These are phyloP conservation scores for Aspergillus pseudoterreus DNA, from an alignment of 2,329 filamentous ascomycete species.

Conservation along the genomic window DNA sequence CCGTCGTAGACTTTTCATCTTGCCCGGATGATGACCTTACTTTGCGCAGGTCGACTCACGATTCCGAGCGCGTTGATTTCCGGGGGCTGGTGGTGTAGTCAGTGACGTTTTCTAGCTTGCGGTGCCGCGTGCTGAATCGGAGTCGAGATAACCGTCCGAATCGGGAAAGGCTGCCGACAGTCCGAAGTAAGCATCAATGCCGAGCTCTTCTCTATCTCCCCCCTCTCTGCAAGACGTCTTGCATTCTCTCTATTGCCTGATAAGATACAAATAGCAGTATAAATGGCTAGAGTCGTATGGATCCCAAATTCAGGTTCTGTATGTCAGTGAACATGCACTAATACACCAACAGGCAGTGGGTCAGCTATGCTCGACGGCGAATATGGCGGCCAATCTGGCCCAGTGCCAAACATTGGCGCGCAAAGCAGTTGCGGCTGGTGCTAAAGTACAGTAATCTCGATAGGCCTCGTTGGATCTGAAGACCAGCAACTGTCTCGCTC, in stretches of 20 bases:
- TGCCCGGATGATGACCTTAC: conserved; percentile 15
- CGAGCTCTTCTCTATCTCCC: not conserved
- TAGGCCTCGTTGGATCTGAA: not conserved
- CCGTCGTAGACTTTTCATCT: conserved; percentile 63
- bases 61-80: conserved; percentile 18
- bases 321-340: conserved; percentile 10
- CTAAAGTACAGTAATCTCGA: conserved; percentile 56
- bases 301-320: not conserved
- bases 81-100: conserved; percentile 4
- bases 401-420: conserved; percentile 70
- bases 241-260: not conserved
- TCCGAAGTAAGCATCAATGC: conserved; percentile 4
- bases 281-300: conserved; percentile 30
- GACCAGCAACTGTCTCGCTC: not conserved
- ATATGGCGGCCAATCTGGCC: conserved; percentile 71
- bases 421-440: conserved; percentile 71
- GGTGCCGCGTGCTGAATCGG: conserved; percentile 12
- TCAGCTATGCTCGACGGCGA: conserved; percentile 82
- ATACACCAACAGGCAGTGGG: conserved; percentile 65
- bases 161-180: conserved; percentile 22
- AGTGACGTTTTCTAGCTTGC: conserved; percentile 13
- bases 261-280: not conserved
- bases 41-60: conserved; percentile 3
- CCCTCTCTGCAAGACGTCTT: not conserved
- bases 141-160: conserved; percentile 14